These are phyloP conservation scores for Colletotrichum gloeosporioides DNA, from an alignment of 2,329 filamentous ascomycete genomes.

Conservation along the genomic window DNA sequence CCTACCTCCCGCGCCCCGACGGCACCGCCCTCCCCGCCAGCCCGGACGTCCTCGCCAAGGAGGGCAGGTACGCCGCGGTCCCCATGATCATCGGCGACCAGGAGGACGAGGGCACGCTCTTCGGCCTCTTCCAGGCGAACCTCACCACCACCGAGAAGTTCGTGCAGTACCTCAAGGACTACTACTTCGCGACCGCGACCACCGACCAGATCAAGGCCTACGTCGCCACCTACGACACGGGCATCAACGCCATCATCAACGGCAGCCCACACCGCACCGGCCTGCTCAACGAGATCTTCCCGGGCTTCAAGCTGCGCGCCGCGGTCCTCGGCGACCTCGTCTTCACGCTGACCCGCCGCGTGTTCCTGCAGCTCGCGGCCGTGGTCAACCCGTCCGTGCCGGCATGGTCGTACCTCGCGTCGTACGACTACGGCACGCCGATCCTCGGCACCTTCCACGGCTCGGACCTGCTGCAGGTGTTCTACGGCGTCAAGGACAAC, in stretches of 20 bases:
- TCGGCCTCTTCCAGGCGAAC: slow-evolving; percentile 63
- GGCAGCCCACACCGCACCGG: slow-evolving; percentile 67
- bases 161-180: slow-evolving; percentile 11
- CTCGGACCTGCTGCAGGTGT: slow-evolving; percentile 72
- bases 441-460: slow-evolving; percentile 80
- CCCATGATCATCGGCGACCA: slow-evolving; percentile 69
- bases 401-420: slow-evolving; percentile 77
- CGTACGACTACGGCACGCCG: slow-evolving; percentile 74
- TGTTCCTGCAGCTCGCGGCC: slow-evolving; percentile 50
- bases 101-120: slow-evolving; percentile 71
- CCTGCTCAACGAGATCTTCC: slow-evolving; percentile 64
- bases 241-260: slow-evolving; percentile 51
- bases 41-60: slow-evolving; percentile 52
- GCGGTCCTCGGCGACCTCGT: slow-evolving; percentile 68
- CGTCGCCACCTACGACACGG: slow-evolving; percentile 59
- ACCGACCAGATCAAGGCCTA: slow-evolving; percentile 48
- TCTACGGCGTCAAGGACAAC: slow-evolving; percentile 46
- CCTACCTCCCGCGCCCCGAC: slow-evolving; percentile 68
- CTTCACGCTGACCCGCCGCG: slow-evolving; percentile 47
- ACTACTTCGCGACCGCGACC: slow-evolving; percentile 32
- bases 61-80: slow-evolving; percentile 59
- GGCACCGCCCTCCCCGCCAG: slow-evolving; percentile 56
- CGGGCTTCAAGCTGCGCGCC: slow-evolving; percentile 68
- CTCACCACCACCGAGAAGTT: slow-evolving; percentile 60
- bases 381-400: slow-evolving; percentile 49